Conservation (phyloP, 805 yeast genomes). For the Candida nanaspora region DNA sequence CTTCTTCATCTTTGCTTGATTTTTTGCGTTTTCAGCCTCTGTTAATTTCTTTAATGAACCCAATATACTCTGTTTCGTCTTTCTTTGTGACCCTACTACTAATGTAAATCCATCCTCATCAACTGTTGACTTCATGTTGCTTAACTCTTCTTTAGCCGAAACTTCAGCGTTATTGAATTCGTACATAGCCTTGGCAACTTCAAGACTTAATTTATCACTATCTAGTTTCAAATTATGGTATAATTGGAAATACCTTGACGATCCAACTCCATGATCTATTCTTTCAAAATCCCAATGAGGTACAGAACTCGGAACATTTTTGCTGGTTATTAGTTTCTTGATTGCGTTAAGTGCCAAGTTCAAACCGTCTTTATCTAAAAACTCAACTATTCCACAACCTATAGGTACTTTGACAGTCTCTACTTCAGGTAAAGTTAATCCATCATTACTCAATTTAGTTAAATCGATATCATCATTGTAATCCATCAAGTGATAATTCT, state of each 20-base stretch:
- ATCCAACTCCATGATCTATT: constrained; percentile 22
- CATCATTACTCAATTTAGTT: constrained; percentile 38
- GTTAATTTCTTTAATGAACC: constrained; percentile 34
- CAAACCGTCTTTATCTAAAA: constrained; percentile 65
- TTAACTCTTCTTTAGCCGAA: constrained; percentile 47
- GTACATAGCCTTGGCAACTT: constrained; percentile 54
- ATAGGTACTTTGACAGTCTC: constrained; percentile 48
- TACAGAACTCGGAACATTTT: constrained; percentile 5
- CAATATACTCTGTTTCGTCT: constrained; percentile 65
- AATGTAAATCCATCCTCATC: constrained; percentile 94
- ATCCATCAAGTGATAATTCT: constrained; percentile 23
- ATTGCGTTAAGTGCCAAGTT: constrained; percentile 59
- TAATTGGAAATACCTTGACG: constrained; percentile 34
- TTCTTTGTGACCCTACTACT: constrained; percentile 83
- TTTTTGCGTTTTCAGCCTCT: constrained; percentile 24
- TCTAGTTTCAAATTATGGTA: constrained; percentile 14
- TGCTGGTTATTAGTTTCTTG: constrained; percentile 34
- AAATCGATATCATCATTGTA: constrained; percentile 44
- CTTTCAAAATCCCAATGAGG: neutral
- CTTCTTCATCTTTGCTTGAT: constrained; percentile 49
- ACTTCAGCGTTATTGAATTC: constrained; percentile 68
- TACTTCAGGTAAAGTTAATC: constrained; percentile 7
- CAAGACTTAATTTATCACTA: constrained; percentile 31
- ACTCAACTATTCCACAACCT: constrained; percentile 65
- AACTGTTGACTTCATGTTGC: constrained; percentile 51